Percentiles rank a stretch among this genome's conserved stretches.
These are phyloP conservation scores for Trichophaea hybrida DNA, from an alignment of 2,329 filamentous ascomycete genomes.

Conservation along the genomic window DNA sequence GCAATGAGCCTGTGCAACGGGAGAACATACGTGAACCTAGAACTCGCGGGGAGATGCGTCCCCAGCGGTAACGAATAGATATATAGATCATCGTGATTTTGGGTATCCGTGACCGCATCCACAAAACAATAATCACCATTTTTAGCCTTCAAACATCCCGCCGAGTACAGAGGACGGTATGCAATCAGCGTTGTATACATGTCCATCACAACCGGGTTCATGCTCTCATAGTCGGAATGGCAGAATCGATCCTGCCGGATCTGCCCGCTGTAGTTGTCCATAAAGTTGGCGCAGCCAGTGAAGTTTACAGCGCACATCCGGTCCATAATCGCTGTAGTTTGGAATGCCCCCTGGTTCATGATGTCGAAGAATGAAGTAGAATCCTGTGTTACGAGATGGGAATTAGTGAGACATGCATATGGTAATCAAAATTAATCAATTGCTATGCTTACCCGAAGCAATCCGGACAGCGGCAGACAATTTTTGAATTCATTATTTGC, in stretches of 20 bases:
- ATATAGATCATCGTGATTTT: constrained; percentile 56
- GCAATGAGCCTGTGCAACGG: background rate
- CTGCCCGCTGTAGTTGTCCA: constrained; percentile 49
- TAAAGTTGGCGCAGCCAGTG: constrained; percentile 48
- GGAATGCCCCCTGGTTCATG: constrained; percentile 53
- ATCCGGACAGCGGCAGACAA: constrained; percentile 72
- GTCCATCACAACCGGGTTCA: constrained; percentile 57
- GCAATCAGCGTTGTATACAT: constrained; percentile 62
- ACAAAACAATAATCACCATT: constrained; percentile 1
- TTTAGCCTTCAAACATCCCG: constrained; percentile 59
- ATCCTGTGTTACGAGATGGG: constrained; percentile 39
- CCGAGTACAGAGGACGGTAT: constrained; percentile 65
- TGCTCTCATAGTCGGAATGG: constrained; percentile 49
- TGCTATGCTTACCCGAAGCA: constrained; percentile 51
- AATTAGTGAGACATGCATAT: background rate
- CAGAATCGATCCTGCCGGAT: constrained; percentile 53
- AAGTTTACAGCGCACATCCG: constrained; percentile 57
- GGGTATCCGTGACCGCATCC: constrained; percentile 63
- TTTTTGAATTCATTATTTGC: constrained; percentile 49
- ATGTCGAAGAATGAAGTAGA: constrained; percentile 68
- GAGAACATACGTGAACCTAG: constrained; percentile 42
- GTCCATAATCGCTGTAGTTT: constrained; percentile 65
- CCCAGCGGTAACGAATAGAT: constrained; percentile 80
- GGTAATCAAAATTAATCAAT: background rate
- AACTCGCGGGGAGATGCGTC: constrained; percentile 48